Evolutionary conservation across 768 basidiomycete species (phyloP), one percentile per base, ranked within the genome.

Genomic region (Antrodiella citrinella): DNA sequence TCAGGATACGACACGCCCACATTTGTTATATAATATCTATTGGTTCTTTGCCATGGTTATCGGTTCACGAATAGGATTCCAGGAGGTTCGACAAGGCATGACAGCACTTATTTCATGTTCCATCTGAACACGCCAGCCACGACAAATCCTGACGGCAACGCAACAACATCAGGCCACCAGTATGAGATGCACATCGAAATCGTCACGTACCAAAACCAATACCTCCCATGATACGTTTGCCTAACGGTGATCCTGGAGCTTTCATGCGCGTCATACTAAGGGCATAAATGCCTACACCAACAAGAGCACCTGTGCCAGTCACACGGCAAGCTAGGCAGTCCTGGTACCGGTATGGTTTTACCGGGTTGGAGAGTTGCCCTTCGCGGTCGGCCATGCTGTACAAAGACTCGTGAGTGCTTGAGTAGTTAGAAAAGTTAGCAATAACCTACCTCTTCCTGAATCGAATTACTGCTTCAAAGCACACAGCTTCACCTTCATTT

Each of bases 271-370:
- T 76, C 69, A 77, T 74, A 62, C 75, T 73, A 22, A 89, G 64
- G 2, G 86, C 84, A 60, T 89, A 87, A 21, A 81, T 53, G 4
- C 87, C 86, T 3, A 80, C 74, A 3, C 74, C 74, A 19, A 73
- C 77, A 4, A 88, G 73, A 1, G 81, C 78, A 24, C 70, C 79
- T 0, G 84, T 76, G 18, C 86, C 85, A 38, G 85, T 75, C 48
- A 88, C 67, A 39, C 78, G 77, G 62, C 87, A 89, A 1, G 82
- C 73, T n/a, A 85, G 58, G 53, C 86, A 89, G 39, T 87, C 82
- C 41, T 43, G 41, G 19, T 7, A 18, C 7, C 41, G 41, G 18
- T 38, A 10, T 10, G 10, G 35, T 38, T 10, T 18, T 18, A 38
- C 35, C 35, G 10, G 10, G 35, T 10, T 38, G 35, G 35, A n/a